Evolutionary conservation across 192 early-diverging fungal genomes (phyloP).

Genomic region (Pecoramyces ruminantium): DNA sequence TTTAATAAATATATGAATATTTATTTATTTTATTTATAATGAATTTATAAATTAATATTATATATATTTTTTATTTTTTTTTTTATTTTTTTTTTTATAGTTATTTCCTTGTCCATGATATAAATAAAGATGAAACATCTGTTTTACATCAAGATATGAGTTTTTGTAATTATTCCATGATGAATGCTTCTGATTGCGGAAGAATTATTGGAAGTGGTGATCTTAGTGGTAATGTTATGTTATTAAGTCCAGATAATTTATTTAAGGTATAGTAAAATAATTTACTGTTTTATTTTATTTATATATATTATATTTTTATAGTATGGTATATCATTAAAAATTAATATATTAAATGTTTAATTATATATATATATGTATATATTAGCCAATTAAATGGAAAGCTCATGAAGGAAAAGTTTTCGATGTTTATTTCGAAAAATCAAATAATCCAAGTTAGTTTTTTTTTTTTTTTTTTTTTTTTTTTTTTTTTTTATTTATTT

Average conservation of each 20-base stretch:
- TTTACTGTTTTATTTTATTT: no score
- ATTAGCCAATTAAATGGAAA: constrained; percentile 14
- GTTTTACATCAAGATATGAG: constrained; percentile 10
- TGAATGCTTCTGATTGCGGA: constrained; percentile 30
- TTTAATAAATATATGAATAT: no score
- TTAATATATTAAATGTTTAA: no score
- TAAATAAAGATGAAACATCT: background rate
- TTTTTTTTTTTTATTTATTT: no score
- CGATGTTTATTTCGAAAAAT: constrained; percentile 9
- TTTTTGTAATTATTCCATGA: constrained; percentile 28
- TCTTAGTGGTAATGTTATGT: constrained; percentile 27
- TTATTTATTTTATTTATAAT: no score
- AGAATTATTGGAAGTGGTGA: constrained; percentile 29
- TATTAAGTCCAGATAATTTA: constrained; percentile 18
- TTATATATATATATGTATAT: no score
- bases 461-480: background rate
- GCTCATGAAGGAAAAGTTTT: constrained; percentile 23
- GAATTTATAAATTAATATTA: no score
- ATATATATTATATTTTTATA: no score
- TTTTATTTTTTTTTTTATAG: background rate
- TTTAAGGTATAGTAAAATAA: constrained; percentile 8
- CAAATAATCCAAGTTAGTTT: background rate
- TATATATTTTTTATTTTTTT: no score
- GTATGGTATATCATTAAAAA: no score
- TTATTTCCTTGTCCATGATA: background rate